Conservation (phyloP, 1,284 basidiomycete species). For the Ceratobasidium sp. region DNA sequence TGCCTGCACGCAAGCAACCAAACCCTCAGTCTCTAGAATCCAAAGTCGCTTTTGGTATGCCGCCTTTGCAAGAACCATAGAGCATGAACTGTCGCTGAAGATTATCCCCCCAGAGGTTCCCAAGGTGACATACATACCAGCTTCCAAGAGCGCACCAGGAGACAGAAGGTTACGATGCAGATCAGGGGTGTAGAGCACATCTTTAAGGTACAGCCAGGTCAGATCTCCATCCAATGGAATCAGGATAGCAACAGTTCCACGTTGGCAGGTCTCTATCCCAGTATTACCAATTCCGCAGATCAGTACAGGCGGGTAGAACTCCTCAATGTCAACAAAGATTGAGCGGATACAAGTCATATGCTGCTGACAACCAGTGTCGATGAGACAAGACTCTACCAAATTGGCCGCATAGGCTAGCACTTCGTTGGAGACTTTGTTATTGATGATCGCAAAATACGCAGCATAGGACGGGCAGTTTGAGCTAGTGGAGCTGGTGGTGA, state of each 20-base stretch:
- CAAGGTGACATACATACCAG: background rate
- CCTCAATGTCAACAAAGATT: background rate
- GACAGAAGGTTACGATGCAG: background rate
- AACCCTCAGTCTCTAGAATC: background rate
- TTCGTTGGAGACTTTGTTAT: background rate
- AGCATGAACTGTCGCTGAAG: background rate
- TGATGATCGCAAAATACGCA: background rate
- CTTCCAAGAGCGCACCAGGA: background rate
- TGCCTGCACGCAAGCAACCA: background rate
- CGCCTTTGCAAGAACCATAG: background rate
- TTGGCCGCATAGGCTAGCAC: background rate
- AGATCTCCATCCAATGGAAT: background rate
- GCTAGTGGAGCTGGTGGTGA: background rate
- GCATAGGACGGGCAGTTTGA: background rate
- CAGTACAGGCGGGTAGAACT: background rate
- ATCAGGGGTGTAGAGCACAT: background rate
- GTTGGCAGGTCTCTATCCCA: background rate
- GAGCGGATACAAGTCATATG: background rate
- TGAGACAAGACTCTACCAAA: background rate
- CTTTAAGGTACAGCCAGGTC: background rate
- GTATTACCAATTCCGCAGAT: background rate
- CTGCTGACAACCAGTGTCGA: background rate
- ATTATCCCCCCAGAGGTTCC: background rate
- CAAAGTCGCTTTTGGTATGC: background rate
- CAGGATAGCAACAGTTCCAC: background rate